Base-by-base conservation (phyloP, 768 basidiomycete genomes). In the Suillus lakei region DNA sequence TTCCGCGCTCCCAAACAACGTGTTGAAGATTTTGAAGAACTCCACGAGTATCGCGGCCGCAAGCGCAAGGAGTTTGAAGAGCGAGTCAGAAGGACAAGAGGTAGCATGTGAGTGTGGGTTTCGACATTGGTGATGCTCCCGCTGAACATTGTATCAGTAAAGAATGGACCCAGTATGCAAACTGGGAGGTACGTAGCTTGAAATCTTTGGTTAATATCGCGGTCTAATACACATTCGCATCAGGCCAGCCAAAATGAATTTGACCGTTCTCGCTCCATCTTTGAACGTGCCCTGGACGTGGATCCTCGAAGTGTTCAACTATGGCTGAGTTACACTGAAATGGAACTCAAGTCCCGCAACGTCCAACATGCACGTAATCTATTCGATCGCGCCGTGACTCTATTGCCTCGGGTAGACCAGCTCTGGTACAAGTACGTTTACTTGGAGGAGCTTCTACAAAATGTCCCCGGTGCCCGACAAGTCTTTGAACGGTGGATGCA, bases 341-440 rank as follows among this genome's bases (percentile, higher is more conserved):
- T 96, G 92, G 98, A 99, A 78, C 86, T 99, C 69, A 99, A 99
- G 79, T 92, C 93, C 6, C 93, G 98, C 67, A 99, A 99, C 73
- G 94, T 99, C 61, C 93, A 97, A 73, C 98, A 99, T 70, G 91
- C 98, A 0, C 91, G 98, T 60, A 99, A 99, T 79, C 85, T 99
- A 28, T 99, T 94, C 76, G 98, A 99, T 81, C 89, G 98, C 69
- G 95, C 96, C 2, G 96, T 99, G 67, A 99, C 97, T 6, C 85
- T 99, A 1, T 89, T 99, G 30, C 98, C 98, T 12, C 91, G 98
- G 53, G 90, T 99, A 58, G 96, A 99, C 76, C 92, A 97, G 74
- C 85, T 99, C 8, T 99, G 98, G 98, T 99, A 99, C 86, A 98
- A 98, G 77, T 99, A 98, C 64, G 97, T 99, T 65, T 98, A 98